Base-by-base conservation (phyloP, 495 filamentous ascomycete genomes). In the Trichoderma parareesei region DNA sequence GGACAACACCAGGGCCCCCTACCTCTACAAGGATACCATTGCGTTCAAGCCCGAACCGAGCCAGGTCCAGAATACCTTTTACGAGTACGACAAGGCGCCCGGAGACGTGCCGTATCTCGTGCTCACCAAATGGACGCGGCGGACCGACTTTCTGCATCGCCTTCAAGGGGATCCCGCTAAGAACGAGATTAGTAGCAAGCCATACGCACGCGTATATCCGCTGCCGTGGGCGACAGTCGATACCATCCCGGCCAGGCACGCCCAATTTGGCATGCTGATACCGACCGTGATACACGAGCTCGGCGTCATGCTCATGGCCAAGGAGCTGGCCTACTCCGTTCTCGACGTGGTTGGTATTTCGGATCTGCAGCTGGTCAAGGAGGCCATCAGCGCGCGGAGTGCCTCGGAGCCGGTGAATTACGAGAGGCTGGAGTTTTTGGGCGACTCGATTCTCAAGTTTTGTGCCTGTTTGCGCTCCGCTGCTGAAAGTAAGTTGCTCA, bases 401-500 rank as follows among this genome's bases (percentile, higher is more conserved):
- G 84, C 91, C 0, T 71, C 76, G 10, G 85, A 87, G 53, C 68
- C 68, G 3, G 84, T 78, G 0, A 82, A 97, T 66, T 98, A 98
- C 71, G 90, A 98, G 68, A 81, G 89, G 33, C 79, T 95, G 1
- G 94, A 98, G 73, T 96, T 96, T 69, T 78, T 97, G 0, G 94
- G 94, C 0, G 94, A 98, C 68, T 83, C 84, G 0, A 81, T 96
- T 9, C 81, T 98, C n/a, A 98, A 98, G 69, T 83, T 87, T 53
- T 84, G 83, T 33, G 84, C 88, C 0, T 87, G 87, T 4, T 73
- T 89, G 35, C 84, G 89, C 42, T 79, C 92, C 3, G 83, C 87
- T 64, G 86, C 85, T n/a, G 71, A 84, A 44, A 55, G 78, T 81
- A 72, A 71, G 76, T 67, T 2, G 41, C 13, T 1, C 16, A 14